Percentiles rank a stretch among this genome's conserved stretches.
These are phyloP conservation scores for Candida odintsovae DNA, from an alignment of 805 yeast genomes.

Conservation along the genomic window DNA sequence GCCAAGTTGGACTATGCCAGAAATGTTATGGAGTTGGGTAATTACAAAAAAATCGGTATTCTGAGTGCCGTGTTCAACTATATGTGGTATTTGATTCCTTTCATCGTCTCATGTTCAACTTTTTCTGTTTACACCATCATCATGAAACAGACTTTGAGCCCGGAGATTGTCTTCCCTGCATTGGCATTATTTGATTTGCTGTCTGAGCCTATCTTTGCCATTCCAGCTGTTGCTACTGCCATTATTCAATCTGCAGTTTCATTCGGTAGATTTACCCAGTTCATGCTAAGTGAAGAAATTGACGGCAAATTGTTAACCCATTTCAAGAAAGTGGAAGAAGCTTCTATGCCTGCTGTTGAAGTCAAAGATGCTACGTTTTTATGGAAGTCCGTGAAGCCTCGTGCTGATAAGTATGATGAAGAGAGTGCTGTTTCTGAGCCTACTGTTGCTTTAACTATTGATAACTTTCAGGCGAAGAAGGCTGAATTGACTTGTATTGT, in stretches of 20 bases:
- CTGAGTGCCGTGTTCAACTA: conserved; percentile 42
- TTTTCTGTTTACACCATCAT: conserved; percentile 48
- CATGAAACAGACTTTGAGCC: conserved; percentile 46
- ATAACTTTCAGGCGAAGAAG: conserved; percentile 58
- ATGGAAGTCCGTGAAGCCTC: conserved; percentile 34
- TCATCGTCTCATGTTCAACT: conserved; percentile 56
- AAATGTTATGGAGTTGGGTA: conserved; percentile 51
- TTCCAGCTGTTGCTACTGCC: conserved; percentile 53
- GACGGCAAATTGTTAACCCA: conserved; percentile 32
- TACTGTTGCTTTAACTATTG: conserved; percentile 51
- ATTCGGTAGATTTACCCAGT: conserved; percentile 44
- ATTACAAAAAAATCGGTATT: conserved; percentile 43
- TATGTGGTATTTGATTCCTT: conserved; percentile 61
- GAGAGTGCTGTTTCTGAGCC: conserved; percentile 27
- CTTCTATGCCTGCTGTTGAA: conserved; percentile 29
- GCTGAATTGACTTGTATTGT: conserved; percentile 82
- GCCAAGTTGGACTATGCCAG: conserved; percentile 45
- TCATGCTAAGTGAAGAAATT: conserved; percentile 41
- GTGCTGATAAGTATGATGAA: conserved; percentile 28
- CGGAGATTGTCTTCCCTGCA: conserved; percentile 68
- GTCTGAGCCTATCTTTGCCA: conserved; percentile 50
- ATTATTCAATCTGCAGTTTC: conserved; percentile 58
- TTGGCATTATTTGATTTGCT: conserved; percentile 53
- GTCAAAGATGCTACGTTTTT: conserved; percentile 47
- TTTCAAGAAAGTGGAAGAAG: conserved; percentile 18